A percentile compares a stretch with the other conserved stretches of the same genome.
Evolutionary conservation across 2,329 filamentous ascomycete genomes (phyloP).

Genomic region (Xylaria polymorpha): DNA sequence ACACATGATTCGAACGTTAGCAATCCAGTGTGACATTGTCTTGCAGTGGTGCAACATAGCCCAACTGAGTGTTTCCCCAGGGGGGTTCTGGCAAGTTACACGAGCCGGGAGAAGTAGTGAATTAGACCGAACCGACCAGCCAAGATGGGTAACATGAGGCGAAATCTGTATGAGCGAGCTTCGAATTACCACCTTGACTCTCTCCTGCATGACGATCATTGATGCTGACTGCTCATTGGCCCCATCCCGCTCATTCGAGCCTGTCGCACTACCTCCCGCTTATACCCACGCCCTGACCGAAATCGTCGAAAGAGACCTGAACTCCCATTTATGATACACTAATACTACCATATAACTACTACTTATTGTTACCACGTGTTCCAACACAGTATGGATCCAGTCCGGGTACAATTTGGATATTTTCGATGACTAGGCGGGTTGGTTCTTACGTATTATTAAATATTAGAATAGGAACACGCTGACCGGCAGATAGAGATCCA

Average conservation of each 20-base stretch:
- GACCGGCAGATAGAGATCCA: conserved; percentile 16
- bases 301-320: background rate
- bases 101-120: conserved; percentile 15
- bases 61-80: conserved; percentile 7
- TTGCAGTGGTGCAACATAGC: conserved; percentile 20
- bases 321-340: conserved; percentile 3
- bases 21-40: conserved; percentile 35
- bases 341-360: conserved; percentile 11
- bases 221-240: conserved; percentile 25
- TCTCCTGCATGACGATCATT: conserved; percentile 2
- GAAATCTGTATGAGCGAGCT: conserved; percentile 20
- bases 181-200: conserved; percentile 8
- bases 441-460: conserved; percentile 15
- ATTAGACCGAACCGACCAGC: conserved; percentile 5
- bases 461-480: conserved; percentile 15
- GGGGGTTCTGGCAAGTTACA: conserved; percentile 28
- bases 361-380: conserved; percentile 1
- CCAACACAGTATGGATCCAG: conserved; percentile 10
- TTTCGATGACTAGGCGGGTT: background rate
- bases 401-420: conserved; percentile 17
- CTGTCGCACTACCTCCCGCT: conserved; percentile 20
- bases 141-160: conserved; percentile 34
- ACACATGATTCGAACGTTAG: conserved; percentile 16
- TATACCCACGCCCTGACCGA: conserved; percentile 24
- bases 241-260: conserved; percentile 13